A percentile compares a stretch with the other conserved stretches of the same genome.
These are phyloP conservation scores for Candida andamanensis DNA, from an alignment of 805 yeast genomes.

Conservation along the genomic window DNA sequence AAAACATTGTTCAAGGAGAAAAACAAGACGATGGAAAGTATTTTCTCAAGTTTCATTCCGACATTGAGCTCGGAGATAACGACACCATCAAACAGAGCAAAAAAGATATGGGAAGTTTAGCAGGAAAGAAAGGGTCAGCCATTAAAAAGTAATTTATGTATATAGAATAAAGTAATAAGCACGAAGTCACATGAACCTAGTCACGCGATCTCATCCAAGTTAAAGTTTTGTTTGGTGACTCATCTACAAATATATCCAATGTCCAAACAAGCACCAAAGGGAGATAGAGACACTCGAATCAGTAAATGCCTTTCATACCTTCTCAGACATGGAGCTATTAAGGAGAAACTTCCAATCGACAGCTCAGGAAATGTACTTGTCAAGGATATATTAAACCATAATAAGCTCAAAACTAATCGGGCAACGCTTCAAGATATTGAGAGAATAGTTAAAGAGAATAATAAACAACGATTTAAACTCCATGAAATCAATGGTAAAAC, in stretches of 20 bases:
- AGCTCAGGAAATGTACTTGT: constrained; percentile 61
- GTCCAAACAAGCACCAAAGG: not conserved
- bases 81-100: constrained; percentile 60
- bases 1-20: constrained; percentile 85
- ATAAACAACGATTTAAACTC: constrained; percentile 66
- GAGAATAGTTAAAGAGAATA: constrained; percentile 58
- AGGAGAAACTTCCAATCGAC: constrained; percentile 63
- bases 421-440: constrained; percentile 54
- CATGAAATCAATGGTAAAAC: constrained; percentile 20
- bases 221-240: too few species aligned
- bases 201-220: too few species aligned
- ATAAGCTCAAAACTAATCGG: constrained; percentile 51
- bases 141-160: constrained; percentile 2
- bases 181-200: too few species aligned
- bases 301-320: constrained; percentile 74
- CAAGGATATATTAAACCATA: constrained; percentile 47
- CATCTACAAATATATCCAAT: not conserved
- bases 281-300: constrained; percentile 45
- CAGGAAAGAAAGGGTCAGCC: constrained; percentile 42
- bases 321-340: constrained; percentile 79
- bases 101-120: constrained; percentile 39
- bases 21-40: constrained; percentile 42
- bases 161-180: not conserved
- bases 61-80: constrained; percentile 89
- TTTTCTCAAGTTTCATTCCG: constrained; percentile 65